These are phyloP conservation scores for Cicer pinnatifidum DNA, from an alignment of 306 rosid species.

Conservation along the genomic window DNA sequence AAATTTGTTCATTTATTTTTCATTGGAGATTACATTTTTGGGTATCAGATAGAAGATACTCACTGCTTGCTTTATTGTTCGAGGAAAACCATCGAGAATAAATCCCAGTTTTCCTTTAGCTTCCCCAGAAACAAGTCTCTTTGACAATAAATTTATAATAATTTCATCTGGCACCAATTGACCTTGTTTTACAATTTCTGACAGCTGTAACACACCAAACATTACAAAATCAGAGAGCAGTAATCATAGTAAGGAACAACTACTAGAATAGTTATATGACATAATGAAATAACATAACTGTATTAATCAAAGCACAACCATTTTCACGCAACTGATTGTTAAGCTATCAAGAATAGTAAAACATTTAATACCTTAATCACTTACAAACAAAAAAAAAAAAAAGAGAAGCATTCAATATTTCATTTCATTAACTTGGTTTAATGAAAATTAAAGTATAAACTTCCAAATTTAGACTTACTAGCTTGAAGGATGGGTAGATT, in stretches of 20 bases:
- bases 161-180: slow-evolving; percentile 92
- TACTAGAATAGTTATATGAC: slow-evolving; percentile 5
- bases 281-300: slow-evolving; percentile 18
- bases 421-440: slow-evolving; percentile 18
- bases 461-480: neutral
- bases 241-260: slow-evolving; percentile 24
- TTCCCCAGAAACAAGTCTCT: slow-evolving; percentile 77
- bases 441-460: slow-evolving; percentile 29
- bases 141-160: slow-evolving; percentile 77
- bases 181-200: slow-evolving; percentile 91
- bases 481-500: neutral
- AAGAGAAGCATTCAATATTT: slow-evolving; percentile 20
- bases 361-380: slow-evolving; percentile 1
- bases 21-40: slow-evolving; percentile 21
- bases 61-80: slow-evolving; percentile 91
- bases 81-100: slow-evolving; percentile 98
- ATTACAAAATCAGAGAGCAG: slow-evolving; percentile 24
- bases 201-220: slow-evolving; percentile 60
- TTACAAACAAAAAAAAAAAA: slow-evolving; percentile 10
- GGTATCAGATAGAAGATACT: slow-evolving; percentile 50
- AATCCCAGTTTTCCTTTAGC: slow-evolving; percentile 80
- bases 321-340: slow-evolving; percentile 19
- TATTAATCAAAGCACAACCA: slow-evolving; percentile 16
- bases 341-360: slow-evolving; percentile 7
- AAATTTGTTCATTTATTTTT: slow-evolving; percentile 21